Base-by-base conservation (phyloP, 148 eudicot species). In the Agrostemma githago region DNA sequence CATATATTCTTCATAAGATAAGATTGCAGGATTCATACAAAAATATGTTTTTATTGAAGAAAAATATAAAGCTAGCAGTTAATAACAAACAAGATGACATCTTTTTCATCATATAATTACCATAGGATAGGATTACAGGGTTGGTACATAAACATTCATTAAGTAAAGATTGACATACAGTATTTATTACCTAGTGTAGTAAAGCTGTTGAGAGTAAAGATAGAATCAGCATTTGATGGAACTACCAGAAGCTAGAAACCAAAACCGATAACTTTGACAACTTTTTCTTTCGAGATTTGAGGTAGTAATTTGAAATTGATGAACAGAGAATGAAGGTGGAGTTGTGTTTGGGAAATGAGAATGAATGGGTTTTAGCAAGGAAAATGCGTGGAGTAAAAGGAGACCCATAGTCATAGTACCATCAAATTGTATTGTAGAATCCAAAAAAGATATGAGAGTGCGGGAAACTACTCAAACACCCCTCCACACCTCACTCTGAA, bases 41-140 rank as follows among this genome's bases (percentile, higher is more conserved):
- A 72, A 56, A 20, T 26, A n/a, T 16, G 3, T 1, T 46, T 46
- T 26, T 26, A n/a, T 26, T 26, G 34, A 26, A 26, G 34, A 26
- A 26, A 26, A 26, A 26, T 26, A 26, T 1, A 26, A 26, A 26
- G 34, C 34, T 26, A 1, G 34, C 34, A 0, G 34, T 26, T 26
- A 26, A 26, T 26, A 26, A 26, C 34, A 26, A 64, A 70, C 34
- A 77, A 46, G 65, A 59, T 73, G 9, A 59, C 56, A 74, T 39
- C 57, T 67, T 74, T 9, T 40, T 15, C 43, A 69, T 68, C 14
- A 41, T 0, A 60, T 73, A 43, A 61, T 26, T 8, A 1, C 40
- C 62, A 73, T 20, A 67, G 73, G 53, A 12, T 12, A 48, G 53
- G 20, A 38, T 6, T 42, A 40, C 72, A 65, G 57, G 21, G n/a